Conservation (phyloP, 805 yeast genomes). For the Jamesozyma spencerorum region DNA sequence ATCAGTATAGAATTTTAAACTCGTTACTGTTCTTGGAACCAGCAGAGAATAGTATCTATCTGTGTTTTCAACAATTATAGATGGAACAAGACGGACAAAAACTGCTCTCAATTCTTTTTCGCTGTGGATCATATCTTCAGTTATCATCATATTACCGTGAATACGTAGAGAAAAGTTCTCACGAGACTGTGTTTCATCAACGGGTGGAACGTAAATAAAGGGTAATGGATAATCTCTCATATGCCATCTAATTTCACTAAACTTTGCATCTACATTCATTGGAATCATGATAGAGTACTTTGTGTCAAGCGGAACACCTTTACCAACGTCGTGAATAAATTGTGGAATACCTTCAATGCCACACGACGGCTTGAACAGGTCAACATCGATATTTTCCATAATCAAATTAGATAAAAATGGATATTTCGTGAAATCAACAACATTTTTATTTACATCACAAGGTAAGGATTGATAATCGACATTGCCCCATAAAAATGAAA, state of each 20-base stretch:
- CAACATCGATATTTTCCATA: slow-evolving; percentile 41
- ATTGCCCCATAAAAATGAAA: slow-evolving; percentile 36
- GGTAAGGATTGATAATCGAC: slow-evolving; percentile 31
- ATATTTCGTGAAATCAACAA: slow-evolving; percentile 38
- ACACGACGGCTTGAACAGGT: slow-evolving; percentile 41
- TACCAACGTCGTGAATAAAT: slow-evolving; percentile 67
- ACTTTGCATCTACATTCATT: slow-evolving; percentile 42
- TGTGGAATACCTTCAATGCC: slow-evolving; percentile 44
- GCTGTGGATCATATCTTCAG: slow-evolving; percentile 50
- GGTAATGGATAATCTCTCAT: slow-evolving; percentile 85
- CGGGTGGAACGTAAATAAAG: slow-evolving; percentile 57
- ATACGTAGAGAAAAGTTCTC: slow-evolving; percentile 31
- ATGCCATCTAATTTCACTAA: slow-evolving; percentile 59
- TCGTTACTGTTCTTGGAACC: slow-evolving; percentile 67
- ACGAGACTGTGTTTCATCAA: slow-evolving; percentile 25
- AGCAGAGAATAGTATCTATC: slow-evolving; percentile 44
- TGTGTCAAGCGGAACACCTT: slow-evolving; percentile 70
- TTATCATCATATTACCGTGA: slow-evolving; percentile 57
- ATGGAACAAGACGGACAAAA: slow-evolving; percentile 53
- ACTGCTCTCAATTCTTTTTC: slow-evolving; percentile 49
- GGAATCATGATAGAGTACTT: slow-evolving; percentile 58
- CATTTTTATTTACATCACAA: slow-evolving; percentile 34
- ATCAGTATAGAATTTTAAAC: slow-evolving; percentile 63
- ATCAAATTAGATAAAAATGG: slow-evolving; percentile 48
- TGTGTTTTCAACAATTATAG: slow-evolving; percentile 30